These are phyloP conservation scores for Albugo laibachii DNA, from an alignment of 352 stramenopile species.

Conservation along the genomic window DNA sequence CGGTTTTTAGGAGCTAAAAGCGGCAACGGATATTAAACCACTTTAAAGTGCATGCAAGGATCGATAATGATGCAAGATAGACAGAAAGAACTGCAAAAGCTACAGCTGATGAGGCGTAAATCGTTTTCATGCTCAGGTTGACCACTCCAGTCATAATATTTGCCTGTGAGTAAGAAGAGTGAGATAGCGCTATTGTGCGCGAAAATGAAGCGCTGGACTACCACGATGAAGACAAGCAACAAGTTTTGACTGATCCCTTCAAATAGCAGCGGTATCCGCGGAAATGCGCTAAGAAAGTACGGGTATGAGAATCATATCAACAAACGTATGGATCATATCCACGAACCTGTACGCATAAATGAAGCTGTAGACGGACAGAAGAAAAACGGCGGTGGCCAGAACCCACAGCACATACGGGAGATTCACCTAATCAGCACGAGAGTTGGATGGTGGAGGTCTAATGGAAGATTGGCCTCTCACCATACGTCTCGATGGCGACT, in stretches of 20 bases:
- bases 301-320: not conserved
- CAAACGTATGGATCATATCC: not conserved
- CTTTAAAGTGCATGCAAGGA: conserved; percentile 34
- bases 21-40: conserved; percentile 15
- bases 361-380: conserved; percentile 30
- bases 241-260: conserved; percentile 62
- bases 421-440: conserved; percentile 16
- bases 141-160: conserved; percentile 58
- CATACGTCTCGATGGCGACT: conserved; percentile 49
- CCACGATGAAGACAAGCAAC: conserved; percentile 67
- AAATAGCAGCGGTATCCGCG: conserved; percentile 41
- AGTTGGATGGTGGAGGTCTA: not conserved
- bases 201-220: conserved; percentile 8
- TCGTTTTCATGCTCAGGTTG: conserved; percentile 68
- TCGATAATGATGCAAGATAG: conserved; percentile 48
- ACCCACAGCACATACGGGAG: conserved; percentile 64
- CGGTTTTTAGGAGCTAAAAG: too few species aligned
- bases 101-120: conserved; percentile 22
- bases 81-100: conserved; percentile 22
- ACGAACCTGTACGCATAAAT: conserved; percentile 47
- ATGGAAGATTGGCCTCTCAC: conserved; percentile 8
- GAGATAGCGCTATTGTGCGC: not conserved
- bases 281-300: conserved; percentile 22
- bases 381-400: conserved; percentile 32
- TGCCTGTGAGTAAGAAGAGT: conserved; percentile 13